A percentile compares a stretch with the other conserved stretches of the same genome.
Conservation (phyloP, 2,329 filamentous ascomycete genomes). For the Claviceps purpurea region DNA sequence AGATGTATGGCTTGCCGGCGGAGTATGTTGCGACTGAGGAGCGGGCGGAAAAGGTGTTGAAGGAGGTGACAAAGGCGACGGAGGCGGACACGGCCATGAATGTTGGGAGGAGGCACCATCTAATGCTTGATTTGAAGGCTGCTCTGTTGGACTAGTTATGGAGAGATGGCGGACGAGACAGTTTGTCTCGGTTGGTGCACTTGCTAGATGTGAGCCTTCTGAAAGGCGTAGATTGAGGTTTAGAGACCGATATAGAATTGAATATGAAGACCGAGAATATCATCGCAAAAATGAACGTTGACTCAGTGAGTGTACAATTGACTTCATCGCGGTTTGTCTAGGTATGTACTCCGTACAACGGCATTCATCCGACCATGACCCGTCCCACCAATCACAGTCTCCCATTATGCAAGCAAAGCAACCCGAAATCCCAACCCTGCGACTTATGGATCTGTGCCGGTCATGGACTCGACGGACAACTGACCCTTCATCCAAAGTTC, state of each 20-base stretch:
- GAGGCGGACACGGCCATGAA: constrained; percentile 10
- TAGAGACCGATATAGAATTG: too few species aligned
- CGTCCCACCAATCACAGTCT: constrained; percentile 12
- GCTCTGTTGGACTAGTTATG: background rate
- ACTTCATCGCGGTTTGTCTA: too few species aligned
- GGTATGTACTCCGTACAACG: background rate
- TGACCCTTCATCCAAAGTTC: too few species aligned
- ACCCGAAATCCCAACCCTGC: background rate
- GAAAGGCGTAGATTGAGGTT: too few species aligned
- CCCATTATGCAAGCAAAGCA: constrained; percentile 12
- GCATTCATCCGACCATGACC: constrained; percentile 8
- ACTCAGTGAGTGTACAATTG: too few species aligned
- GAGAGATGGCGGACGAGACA: background rate
- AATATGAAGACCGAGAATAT: too few species aligned
- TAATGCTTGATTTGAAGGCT: constrained; percentile 2
- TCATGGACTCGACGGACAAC: background rate
- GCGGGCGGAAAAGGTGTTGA: constrained; percentile 10
- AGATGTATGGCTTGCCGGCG: constrained; percentile 27
- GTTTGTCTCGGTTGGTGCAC: too few species aligned
- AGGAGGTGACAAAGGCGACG: constrained; percentile 9
- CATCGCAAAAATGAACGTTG: too few species aligned
- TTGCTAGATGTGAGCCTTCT: too few species aligned
- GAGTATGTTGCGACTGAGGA: constrained; percentile 26
- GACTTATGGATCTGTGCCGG: background rate
- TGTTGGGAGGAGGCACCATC: background rate